Percentiles rank a stretch among this genome's conserved stretches.
Evolutionary conservation across 2,329 filamentous ascomycete species (phyloP).

Genomic region (Metarhizium robertsii): DNA sequence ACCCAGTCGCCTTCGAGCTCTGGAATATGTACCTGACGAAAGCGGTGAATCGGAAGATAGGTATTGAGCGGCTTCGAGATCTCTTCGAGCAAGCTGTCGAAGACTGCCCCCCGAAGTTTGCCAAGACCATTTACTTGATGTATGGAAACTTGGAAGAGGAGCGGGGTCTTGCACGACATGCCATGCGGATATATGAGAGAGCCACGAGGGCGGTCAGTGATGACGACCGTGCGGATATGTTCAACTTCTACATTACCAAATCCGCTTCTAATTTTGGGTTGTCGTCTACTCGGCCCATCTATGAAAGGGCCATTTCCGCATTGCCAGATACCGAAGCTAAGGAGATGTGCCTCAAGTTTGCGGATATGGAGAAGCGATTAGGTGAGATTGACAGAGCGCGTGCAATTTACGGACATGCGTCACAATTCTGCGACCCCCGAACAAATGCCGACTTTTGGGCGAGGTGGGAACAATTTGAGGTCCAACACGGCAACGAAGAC

Average conservation of each 20-base stretch:
- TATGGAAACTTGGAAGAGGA: constrained; percentile 97
- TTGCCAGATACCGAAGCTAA: constrained; percentile 87
- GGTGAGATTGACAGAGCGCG: constrained; percentile 92
- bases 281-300: constrained; percentile 88
- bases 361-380: constrained; percentile 86
- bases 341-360: constrained; percentile 98
- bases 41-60: constrained; percentile 90
- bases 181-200: constrained; percentile 98
- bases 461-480: constrained; percentile 96
- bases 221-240: constrained; percentile 93
- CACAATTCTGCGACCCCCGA: constrained; percentile 92
- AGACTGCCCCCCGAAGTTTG: constrained; percentile 89
- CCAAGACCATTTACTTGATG: constrained; percentile 94
- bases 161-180: constrained; percentile 83
- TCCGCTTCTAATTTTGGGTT: constrained; percentile 96
- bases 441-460: constrained; percentile 87
- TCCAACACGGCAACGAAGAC: constrained; percentile 96
- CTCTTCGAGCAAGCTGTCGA: constrained; percentile 96
- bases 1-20: constrained; percentile 93
- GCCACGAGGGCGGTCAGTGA: constrained; percentile 91
- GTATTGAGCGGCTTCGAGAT: constrained; percentile 87
- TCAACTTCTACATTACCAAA: constrained; percentile 99
- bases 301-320: constrained; percentile 91
- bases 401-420: constrained; percentile 93
- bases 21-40: constrained; percentile 99